phyloP scores from a whole-genome alignment of 441 rosid genomes.

The Geranium incanum region DNA sequence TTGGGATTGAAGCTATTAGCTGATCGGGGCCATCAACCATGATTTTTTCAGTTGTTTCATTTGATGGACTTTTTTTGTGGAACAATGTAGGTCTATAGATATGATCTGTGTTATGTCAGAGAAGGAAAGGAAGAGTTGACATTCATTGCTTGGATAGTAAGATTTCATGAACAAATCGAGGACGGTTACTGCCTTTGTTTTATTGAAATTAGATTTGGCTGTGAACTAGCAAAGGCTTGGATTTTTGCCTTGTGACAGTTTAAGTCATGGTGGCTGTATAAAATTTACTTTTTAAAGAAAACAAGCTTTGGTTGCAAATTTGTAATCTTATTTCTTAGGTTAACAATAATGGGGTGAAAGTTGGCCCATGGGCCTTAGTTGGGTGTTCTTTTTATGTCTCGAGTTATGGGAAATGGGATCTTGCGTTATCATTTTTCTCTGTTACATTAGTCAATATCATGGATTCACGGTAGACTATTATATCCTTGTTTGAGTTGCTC shows the following conservation, averaged over 20 bases:
- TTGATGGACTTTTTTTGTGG: background rate
- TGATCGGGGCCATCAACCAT: background rate
- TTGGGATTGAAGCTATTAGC: background rate
- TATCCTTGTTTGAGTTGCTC: constrained; percentile 3
- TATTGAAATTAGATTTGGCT: background rate
- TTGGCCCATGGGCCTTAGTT: background rate
- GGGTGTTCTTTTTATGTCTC: background rate
- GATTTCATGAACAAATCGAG: background rate
- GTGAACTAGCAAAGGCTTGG: no score
- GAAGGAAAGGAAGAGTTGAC: background rate
- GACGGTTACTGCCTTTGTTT: background rate
- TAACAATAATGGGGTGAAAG: background rate
- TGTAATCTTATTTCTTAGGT: background rate
- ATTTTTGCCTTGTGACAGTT: no score
- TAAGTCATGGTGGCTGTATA: no score
- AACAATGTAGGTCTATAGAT: background rate
- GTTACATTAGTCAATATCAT: background rate
- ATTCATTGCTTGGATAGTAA: background rate
- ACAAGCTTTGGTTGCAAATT: background rate
- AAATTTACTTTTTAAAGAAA: no score
- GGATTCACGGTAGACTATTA: background rate
- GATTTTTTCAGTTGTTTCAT: background rate
- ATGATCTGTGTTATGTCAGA: background rate
- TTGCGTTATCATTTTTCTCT: background rate
- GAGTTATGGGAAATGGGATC: background rate